Evolutionary conservation across 192 early-diverging fungal species (phyloP).

Genomic region (Geranomyces variabilis): DNA sequence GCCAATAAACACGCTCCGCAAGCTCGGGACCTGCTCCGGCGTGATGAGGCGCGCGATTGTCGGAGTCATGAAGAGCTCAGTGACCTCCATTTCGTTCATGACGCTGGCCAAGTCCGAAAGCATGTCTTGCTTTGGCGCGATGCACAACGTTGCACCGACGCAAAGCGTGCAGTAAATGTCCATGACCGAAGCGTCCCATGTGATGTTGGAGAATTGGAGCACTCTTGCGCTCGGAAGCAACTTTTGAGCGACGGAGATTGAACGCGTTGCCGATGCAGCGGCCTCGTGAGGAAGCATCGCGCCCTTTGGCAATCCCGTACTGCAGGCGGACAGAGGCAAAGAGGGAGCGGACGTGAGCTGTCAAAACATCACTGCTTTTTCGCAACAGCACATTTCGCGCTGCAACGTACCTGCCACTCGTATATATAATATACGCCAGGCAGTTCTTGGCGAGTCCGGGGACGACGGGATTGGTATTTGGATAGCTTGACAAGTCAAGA

Average conservation of each 20-base stretch:
- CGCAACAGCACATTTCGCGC: neutral
- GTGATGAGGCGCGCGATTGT: neutral
- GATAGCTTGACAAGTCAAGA: neutral
- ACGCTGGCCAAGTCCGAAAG: constrained; percentile 10
- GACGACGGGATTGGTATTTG: neutral
- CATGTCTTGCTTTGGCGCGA: constrained; percentile 12
- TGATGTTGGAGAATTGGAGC: constrained; percentile 9
- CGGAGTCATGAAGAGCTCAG: constrained; percentile 9
- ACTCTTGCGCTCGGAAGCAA: too few species aligned
- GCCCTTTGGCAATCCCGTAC: constrained; percentile 48
- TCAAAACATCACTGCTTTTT: neutral
- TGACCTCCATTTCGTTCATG: constrained; percentile 10
- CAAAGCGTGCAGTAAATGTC: constrained; percentile 19
- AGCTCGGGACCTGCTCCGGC: constrained; percentile 16
- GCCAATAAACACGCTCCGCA: constrained; percentile 5
- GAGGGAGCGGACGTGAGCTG: neutral
- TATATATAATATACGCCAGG: constrained; percentile 5
- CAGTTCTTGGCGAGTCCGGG: neutral
- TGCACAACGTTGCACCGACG: constrained; percentile 17
- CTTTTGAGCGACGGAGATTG: too few species aligned
- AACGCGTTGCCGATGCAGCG: constrained; percentile 8
- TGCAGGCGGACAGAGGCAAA: too few species aligned
- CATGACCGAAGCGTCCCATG: constrained; percentile 6
- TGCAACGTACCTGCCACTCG: neutral
- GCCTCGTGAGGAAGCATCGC: constrained; percentile 26